phyloP scores from a whole-genome alignment of 1,284 basidiomycete species.

The Athelia sp. region DNA sequence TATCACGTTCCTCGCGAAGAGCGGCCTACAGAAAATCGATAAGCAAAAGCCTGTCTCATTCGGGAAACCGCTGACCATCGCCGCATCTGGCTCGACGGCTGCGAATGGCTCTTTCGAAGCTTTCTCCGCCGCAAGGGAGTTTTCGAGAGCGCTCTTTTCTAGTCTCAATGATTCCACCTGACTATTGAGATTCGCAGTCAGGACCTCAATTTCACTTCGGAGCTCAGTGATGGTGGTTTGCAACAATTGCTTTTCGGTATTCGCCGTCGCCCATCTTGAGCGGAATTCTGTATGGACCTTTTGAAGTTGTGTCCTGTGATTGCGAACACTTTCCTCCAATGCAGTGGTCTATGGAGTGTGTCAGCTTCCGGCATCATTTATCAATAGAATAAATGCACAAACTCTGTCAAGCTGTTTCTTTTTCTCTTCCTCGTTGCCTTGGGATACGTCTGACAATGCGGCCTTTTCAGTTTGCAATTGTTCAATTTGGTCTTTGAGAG shows the following conservation, averaged over 20 bases:
- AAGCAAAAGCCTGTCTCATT: not conserved
- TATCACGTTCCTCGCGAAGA: slow-evolving; percentile 57
- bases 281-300: slow-evolving; percentile 5
- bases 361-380: slow-evolving; percentile 8
- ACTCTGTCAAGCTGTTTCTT: slow-evolving; percentile 12
- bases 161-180: not conserved
- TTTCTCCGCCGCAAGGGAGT: slow-evolving; percentile 28
- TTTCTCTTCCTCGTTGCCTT: slow-evolving; percentile 34
- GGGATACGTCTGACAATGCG: slow-evolving; percentile 30
- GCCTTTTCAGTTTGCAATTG: slow-evolving; percentile 39
- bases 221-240: slow-evolving; percentile 29
- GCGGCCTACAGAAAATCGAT: slow-evolving; percentile 32
- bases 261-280: slow-evolving; percentile 29
- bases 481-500: slow-evolving; percentile 70
- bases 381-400: slow-evolving; percentile 6
- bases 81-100: slow-evolving; percentile 21
- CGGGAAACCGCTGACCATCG: slow-evolving; percentile 37
- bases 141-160: slow-evolving; percentile 25
- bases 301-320: slow-evolving; percentile 27
- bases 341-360: slow-evolving; percentile 18
- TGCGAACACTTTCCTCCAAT: slow-evolving; percentile 30
- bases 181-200: slow-evolving; percentile 8
- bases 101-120: slow-evolving; percentile 21
- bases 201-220: slow-evolving; percentile 31
- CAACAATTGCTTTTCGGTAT: slow-evolving; percentile 29